Conservation (phyloP, 164 flowering plant species). For the Vitis cinerea region DNA sequence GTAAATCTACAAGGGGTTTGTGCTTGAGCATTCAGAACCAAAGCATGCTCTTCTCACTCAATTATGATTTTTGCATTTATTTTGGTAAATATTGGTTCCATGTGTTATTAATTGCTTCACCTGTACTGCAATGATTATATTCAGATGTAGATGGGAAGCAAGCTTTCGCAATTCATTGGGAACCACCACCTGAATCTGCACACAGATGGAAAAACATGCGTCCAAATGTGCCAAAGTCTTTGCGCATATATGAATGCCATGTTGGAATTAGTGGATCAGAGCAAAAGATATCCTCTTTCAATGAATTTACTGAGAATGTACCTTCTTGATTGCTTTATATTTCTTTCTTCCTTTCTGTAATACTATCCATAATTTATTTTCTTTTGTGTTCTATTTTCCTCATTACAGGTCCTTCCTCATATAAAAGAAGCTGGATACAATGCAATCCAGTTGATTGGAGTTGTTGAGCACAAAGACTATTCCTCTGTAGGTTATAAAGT, state of each 20-base stretch:
- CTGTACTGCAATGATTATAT: slow-evolving; percentile 18
- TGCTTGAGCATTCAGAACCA: background rate
- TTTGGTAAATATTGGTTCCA: background rate
- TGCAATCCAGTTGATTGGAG: slow-evolving; percentile 85
- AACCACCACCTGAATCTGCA: slow-evolving; percentile 79
- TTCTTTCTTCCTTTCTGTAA: background rate
- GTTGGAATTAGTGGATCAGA: slow-evolving; percentile 91
- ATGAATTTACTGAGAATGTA: slow-evolving; percentile 73
- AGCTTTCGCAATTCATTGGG: slow-evolving; percentile 85
- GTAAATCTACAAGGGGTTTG: background rate
- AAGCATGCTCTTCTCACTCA: background rate
- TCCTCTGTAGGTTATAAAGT: slow-evolving; percentile 92
- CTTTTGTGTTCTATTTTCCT: slow-evolving; percentile 2
- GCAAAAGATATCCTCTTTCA: slow-evolving; percentile 72
- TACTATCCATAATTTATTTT: background rate
- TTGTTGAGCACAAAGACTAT: slow-evolving; percentile 94
- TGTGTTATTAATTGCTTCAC: background rate
- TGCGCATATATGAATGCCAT: slow-evolving; percentile 97
- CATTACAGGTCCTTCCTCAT: slow-evolving; percentile 77
- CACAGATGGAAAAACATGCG: slow-evolving; percentile 66
- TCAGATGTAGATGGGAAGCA: slow-evolving; percentile 75
- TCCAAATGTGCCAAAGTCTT: slow-evolving; percentile 70
- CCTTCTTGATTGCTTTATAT: slow-evolving; percentile 2
- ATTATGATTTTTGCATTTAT: background rate
- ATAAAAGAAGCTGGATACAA: slow-evolving; percentile 88